phyloP scores from a whole-genome alignment of 2,329 filamentous ascomycete species.

The Polychaeton citri region DNA sequence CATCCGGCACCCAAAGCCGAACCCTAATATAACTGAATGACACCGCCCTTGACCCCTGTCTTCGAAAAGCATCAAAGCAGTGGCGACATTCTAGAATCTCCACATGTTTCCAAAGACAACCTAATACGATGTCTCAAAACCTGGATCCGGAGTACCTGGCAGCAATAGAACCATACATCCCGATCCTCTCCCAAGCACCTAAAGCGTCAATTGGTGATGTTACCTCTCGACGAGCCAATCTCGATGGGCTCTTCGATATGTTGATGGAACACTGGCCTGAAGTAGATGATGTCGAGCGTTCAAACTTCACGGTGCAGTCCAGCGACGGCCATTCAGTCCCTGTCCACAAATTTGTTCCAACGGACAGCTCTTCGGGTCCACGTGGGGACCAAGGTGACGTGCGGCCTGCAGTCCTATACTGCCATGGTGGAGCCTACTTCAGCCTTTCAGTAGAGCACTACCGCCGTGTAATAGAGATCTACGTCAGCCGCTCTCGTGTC shows the following conservation, averaged over 20 bases:
- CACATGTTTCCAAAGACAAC: too few relatives aligned
- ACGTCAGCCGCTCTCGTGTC: slow-evolving; percentile 17
- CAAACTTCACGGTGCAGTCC: slow-evolving; percentile 7
- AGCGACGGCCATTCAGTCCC: slow-evolving; percentile 9
- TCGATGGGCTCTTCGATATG: slow-evolving; percentile 4
- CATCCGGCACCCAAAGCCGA: too few relatives aligned
- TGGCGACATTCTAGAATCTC: too few relatives aligned
- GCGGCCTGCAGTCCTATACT: slow-evolving; percentile 22
- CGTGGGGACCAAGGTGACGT: too few relatives aligned
- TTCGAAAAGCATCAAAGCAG: too few relatives aligned
- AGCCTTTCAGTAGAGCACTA: slow-evolving; percentile 16
- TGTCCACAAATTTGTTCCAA: slow-evolving; percentile 10
- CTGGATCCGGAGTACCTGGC: neutral
- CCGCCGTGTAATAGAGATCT: slow-evolving; percentile 11
- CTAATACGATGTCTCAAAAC: neutral
- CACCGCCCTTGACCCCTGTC: too few relatives aligned
- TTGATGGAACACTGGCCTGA: slow-evolving; percentile 3
- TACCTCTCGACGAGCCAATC: slow-evolving; percentile 4
- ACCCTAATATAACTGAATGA: too few relatives aligned
- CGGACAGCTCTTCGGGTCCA: slow-evolving; percentile 1
- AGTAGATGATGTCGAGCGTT: slow-evolving; percentile 6
- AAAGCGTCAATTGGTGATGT: slow-evolving; percentile 6
- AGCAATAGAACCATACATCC: neutral
- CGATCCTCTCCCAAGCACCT: neutral
- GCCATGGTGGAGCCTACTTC: slow-evolving; percentile 32